Percentiles rank a stretch among this genome's conserved stretches.
Conservation (phyloP, 2,329 filamentous ascomycete genomes). For the Xylariaceae sp. region DNA sequence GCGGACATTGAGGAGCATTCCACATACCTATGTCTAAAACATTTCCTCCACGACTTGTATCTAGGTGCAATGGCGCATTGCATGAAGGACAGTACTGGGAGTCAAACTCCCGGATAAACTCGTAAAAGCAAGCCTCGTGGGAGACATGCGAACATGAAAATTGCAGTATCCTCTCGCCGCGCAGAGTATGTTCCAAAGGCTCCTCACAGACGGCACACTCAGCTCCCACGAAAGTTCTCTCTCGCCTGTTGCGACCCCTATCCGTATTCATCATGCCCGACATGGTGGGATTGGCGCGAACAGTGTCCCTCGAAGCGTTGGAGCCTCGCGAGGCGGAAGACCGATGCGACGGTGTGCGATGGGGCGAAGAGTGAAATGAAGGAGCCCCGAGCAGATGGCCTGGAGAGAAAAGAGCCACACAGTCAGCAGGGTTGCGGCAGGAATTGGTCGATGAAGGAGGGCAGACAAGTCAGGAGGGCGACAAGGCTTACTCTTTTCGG, state of each 20-base stretch:
- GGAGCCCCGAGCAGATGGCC: constrained; percentile 38
- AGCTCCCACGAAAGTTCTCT: constrained; percentile 91
- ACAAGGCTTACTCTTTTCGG: constrained; percentile 39
- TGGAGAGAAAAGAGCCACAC: constrained; percentile 22
- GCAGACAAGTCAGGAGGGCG: constrained; percentile 8
- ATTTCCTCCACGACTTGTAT: constrained; percentile 90
- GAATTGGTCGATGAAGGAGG: constrained; percentile 12
- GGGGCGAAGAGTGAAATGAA: constrained; percentile 28
- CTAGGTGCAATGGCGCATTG: constrained; percentile 83
- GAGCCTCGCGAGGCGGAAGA: constrained; percentile 37
- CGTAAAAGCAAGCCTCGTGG: constrained; percentile 97
- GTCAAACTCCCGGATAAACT: constrained; percentile 93
- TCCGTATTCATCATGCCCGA: constrained; percentile 70
- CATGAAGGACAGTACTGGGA: constrained; percentile 93
- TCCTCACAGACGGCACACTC: constrained; percentile 97
- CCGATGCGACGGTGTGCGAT: constrained; percentile 36
- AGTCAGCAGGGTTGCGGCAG: constrained; percentile 21
- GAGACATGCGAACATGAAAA: constrained; percentile 97
- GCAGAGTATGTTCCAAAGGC: constrained; percentile 88
- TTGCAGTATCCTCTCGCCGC: constrained; percentile 89
- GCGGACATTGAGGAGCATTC: not conserved
- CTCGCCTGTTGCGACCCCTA: constrained; percentile 72
- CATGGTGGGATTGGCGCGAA: constrained; percentile 40
- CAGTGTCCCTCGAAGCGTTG: constrained; percentile 34
- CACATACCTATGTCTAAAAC: constrained; percentile 79